Percentiles rank a stretch among this genome's conserved stretches.
These are phyloP conservation scores for Emydomyces testavorans DNA, from an alignment of 2,329 filamentous ascomycete species.

Conservation along the genomic window DNA sequence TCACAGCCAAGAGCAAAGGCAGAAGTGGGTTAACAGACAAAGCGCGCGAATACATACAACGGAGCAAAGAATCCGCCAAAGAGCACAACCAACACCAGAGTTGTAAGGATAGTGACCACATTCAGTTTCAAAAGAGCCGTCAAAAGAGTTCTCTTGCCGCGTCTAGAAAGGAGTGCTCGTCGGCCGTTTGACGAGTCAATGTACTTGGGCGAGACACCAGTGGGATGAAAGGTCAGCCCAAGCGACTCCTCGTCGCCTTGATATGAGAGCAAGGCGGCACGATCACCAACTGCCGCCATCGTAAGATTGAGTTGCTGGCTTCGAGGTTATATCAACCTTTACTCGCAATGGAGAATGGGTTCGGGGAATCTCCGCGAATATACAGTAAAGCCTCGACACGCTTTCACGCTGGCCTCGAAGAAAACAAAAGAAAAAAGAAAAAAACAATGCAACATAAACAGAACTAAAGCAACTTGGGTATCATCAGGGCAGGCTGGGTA, in stretches of 20 bases:
- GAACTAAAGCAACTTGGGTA: neutral
- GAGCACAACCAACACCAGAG: constrained; percentile 1
- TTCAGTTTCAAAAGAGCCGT: constrained; percentile 2
- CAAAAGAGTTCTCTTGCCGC: neutral
- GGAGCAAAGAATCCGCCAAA: constrained; percentile 5
- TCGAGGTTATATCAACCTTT: too few relatives aligned
- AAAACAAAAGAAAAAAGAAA: neutral
- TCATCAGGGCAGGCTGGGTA: neutral
- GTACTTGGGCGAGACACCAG: neutral
- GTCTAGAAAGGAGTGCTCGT: neutral
- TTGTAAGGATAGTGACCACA: constrained; percentile 1
- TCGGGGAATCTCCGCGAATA: too few relatives aligned
- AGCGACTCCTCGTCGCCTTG: constrained; percentile 3
- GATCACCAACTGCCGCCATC: constrained; percentile 2
- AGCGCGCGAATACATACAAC: constrained; percentile 6
- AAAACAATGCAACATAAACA: neutral
- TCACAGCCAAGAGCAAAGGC: too few relatives aligned
- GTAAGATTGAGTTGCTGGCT: neutral
- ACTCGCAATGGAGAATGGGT: too few relatives aligned
- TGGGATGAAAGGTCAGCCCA: neutral
- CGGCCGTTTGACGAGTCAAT: neutral
- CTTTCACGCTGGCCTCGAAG: too few relatives aligned
- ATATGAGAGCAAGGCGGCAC: constrained; percentile 3
- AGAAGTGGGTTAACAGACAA: too few relatives aligned
- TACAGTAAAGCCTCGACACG: too few relatives aligned